Conservation (phyloP, 1,284 basidiomycete species). For the Irpex sp. region DNA sequence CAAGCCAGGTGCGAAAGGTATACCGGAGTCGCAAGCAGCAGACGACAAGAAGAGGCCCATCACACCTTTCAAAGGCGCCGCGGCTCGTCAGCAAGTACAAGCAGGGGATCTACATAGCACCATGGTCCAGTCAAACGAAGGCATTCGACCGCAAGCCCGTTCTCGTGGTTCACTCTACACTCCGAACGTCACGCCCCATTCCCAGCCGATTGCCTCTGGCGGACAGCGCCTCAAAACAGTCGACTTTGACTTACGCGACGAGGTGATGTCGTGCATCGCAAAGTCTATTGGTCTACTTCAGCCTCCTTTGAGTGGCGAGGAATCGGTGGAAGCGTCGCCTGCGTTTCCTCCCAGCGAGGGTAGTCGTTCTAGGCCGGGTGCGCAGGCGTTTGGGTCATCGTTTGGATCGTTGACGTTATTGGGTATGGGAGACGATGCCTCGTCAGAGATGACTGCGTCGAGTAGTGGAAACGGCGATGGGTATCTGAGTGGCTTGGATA, state of each 20-base stretch:
- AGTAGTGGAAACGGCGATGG: constrained; percentile 53
- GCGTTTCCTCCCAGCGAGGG: constrained; percentile 50
- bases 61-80: constrained; percentile 17
- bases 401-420: constrained; percentile 85
- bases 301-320: constrained; percentile 62
- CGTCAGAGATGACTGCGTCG: constrained; percentile 59
- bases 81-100: constrained; percentile 40
- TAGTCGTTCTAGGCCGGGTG: constrained; percentile 29
- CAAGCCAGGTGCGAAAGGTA: constrained; percentile 1
- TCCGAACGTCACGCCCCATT: constrained; percentile 34
- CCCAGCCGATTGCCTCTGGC: constrained; percentile 11
- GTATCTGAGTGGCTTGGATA: constrained; percentile 78
- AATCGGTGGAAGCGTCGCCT: constrained; percentile 64
- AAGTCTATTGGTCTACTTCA: constrained; percentile 96
- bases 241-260: constrained; percentile 86
- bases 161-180: constrained; percentile 47
- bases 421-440: constrained; percentile 60
- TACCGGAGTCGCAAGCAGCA: background rate
- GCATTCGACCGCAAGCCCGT: constrained; percentile 41
- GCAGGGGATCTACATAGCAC: constrained; percentile 52
- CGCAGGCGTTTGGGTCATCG: constrained; percentile 60
- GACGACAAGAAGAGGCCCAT: background rate
- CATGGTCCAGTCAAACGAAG: constrained; percentile 40
- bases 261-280: constrained; percentile 95
- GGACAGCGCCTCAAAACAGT: constrained; percentile 32